Percentiles rank a stretch among this genome's conserved stretches.
phyloP scores from a whole-genome alignment of 2,329 filamentous ascomycete genomes.

The Ilyonectria mors-panacis region DNA sequence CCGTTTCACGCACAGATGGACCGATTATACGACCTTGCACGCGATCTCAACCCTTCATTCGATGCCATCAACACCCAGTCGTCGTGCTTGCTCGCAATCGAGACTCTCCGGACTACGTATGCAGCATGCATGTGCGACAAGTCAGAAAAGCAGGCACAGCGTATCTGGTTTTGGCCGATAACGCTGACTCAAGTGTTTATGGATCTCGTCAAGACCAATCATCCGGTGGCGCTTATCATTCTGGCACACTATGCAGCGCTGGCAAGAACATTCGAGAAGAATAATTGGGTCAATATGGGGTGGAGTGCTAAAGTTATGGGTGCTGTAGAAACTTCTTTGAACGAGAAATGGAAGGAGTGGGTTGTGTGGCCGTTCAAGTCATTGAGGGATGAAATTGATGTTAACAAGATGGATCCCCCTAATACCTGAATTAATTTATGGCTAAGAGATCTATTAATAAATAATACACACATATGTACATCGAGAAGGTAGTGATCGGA shows the following conservation, averaged over 20 bases:
- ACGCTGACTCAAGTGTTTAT: constrained; percentile 33
- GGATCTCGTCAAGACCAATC: constrained; percentile 30
- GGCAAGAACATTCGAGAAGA: constrained; percentile 31
- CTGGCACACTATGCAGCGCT: constrained; percentile 34
- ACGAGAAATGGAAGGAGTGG: constrained; percentile 32
- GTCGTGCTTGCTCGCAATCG: constrained; percentile 32
- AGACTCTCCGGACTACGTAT: constrained; percentile 28
- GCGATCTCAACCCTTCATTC: constrained; percentile 27
- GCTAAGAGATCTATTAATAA: background rate
- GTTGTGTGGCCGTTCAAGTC: constrained; percentile 33
- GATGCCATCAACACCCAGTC: constrained; percentile 35
- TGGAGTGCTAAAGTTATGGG: constrained; percentile 30
- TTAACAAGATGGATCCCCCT: constrained; percentile 29
- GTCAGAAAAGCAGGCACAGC: background rate
- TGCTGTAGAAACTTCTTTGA: constrained; percentile 19
- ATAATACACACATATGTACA: background rate
- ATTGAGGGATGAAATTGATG: constrained; percentile 26
- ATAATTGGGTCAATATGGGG: constrained; percentile 31
- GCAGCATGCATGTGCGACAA: constrained; percentile 3
- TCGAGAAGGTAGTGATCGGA: background rate
- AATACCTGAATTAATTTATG: background rate
- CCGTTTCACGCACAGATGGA: constrained; percentile 34
- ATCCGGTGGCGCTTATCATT: constrained; percentile 33
- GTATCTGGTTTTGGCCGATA: constrained; percentile 37
- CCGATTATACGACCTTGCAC: constrained; percentile 21